phyloP scores from a whole-genome alignment of 371 early-diverging fungal species.

The Mortierella sp. region DNA sequence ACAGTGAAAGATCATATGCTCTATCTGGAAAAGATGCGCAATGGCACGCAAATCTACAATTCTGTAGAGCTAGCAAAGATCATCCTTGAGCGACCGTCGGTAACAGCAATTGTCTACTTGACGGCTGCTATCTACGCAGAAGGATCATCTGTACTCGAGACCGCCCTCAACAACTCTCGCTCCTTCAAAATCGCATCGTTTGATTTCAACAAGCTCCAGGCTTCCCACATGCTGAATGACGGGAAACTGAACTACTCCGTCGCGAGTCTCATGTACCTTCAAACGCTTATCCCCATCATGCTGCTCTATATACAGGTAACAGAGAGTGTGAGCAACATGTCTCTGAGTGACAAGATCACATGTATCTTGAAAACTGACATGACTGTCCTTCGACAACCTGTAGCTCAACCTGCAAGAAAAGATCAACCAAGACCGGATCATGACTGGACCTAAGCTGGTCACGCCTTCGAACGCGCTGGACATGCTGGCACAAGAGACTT shows the following conservation, averaged over 20 bases:
- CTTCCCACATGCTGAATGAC: not conserved
- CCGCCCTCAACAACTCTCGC: conserved; percentile 26
- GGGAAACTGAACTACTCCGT: conserved; percentile 31
- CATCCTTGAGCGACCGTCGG: conserved; percentile 5
- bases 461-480: conserved; percentile 26
- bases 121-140: conserved; percentile 15
- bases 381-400: too few relatives aligned
- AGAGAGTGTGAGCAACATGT: too few relatives aligned
- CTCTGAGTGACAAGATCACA: too few relatives aligned
- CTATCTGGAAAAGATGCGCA: conserved; percentile 10
- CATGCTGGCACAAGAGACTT: conserved; percentile 39
- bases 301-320: conserved; percentile 43
- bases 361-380: too few relatives aligned
- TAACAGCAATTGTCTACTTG: conserved; percentile 41
- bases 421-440: conserved; percentile 14
- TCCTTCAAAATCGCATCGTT: conserved; percentile 31
- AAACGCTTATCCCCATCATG: conserved; percentile 25
- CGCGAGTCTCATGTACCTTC: conserved; percentile 35
- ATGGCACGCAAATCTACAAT: conserved; percentile 5
- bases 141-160: not conserved
- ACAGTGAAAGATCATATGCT: conserved; percentile 28
- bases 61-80: not conserved
- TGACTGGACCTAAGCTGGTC: conserved; percentile 42
- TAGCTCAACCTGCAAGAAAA: conserved; percentile 37
- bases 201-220: conserved; percentile 30